Base-by-base conservation (phyloP, 495 filamentous ascomycete genomes). In the Parathielavia hyrcaniae region DNA sequence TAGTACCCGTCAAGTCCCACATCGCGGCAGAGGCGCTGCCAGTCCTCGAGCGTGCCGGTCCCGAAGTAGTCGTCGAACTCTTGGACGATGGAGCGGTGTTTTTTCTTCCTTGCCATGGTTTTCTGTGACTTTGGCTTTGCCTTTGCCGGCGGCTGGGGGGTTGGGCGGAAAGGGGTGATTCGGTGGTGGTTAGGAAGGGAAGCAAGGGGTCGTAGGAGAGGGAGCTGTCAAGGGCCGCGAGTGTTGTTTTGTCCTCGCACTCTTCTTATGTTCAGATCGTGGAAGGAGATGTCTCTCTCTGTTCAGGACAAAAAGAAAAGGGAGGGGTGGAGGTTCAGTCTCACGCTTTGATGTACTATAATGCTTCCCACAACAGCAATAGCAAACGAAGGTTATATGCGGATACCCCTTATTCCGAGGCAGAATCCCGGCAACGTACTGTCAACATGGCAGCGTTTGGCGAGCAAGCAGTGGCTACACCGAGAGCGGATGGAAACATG, bases 1-100 rank as follows among this genome's bases (percentile, higher is more conserved):
- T 66, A 66, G 1, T 62, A 19, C 1, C 53, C 62, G 1, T 48
- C 52, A 38, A 75, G 61, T 9, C 71, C 68, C 9, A 77, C 48
- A 16, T 75, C 67, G 2, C 1, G 6, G 65, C 73, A 71, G n/a
- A 77, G 52, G 1, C 64, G 61, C 44, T 73, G 69, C 70, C 70
- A 75, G 38, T 71, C 62, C 9, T 52, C 11, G 0, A 76, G 64
- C 0, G 61, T 56, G n/a, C 68, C 67, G 0, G 34, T 3, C 48
- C 71, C 69, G 51, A 73, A 73, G 47, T 71, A 70, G 0, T 51
- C 14, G 17, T 64, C 45, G 64, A 71, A 70, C 7, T 47, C 43
- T 10, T n/a, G 0, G 19, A 60, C 65, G 13, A 66, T 53, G 19
- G 59, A 12, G 41, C 50, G 57, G 12, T 11, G 1, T 11, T 14